Conservation (phyloP, 1,284 basidiomycete species). For the Mixia osmundae region DNA sequence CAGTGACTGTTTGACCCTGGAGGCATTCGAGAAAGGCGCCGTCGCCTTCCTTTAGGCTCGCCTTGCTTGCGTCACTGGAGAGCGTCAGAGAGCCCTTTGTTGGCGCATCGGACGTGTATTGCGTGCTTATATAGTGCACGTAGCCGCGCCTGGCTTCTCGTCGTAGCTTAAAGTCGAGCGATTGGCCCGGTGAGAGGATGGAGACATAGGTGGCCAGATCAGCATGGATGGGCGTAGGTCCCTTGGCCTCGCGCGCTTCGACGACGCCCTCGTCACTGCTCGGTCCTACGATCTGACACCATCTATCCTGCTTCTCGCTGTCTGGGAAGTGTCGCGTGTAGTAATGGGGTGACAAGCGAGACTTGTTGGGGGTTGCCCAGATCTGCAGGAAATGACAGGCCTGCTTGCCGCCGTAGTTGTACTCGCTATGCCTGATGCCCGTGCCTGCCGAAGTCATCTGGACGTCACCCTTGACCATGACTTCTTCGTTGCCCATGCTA, state of each 20-base stretch:
- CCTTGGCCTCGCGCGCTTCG: constrained; percentile 36
- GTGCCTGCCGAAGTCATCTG: constrained; percentile 43
- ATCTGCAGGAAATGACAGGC: constrained; percentile 64
- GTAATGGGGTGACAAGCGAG: constrained; percentile 43
- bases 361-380: constrained; percentile 44
- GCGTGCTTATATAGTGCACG: no score
- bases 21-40: no score
- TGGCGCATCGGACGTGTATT: no score
- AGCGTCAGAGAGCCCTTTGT: no score
- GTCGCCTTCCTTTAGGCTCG: no score
- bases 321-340: constrained; percentile 56
- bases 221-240: constrained; percentile 39
- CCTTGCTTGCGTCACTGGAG: no score
- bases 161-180: no score
- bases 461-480: constrained; percentile 62
- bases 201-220: constrained; percentile 32
- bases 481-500: constrained; percentile 68
- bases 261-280: constrained; percentile 32
- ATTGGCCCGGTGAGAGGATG: constrained; percentile 34
- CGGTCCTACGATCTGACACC: constrained; percentile 47
- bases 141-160: no score
- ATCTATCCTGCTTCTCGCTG: constrained; percentile 48
- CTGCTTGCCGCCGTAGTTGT: constrained; percentile 42
- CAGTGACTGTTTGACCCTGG: no score
- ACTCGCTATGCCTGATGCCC: constrained; percentile 41